Evolutionary conservation across 257 asterid species (phyloP).

Genomic region (Solanum peruvianum): DNA sequence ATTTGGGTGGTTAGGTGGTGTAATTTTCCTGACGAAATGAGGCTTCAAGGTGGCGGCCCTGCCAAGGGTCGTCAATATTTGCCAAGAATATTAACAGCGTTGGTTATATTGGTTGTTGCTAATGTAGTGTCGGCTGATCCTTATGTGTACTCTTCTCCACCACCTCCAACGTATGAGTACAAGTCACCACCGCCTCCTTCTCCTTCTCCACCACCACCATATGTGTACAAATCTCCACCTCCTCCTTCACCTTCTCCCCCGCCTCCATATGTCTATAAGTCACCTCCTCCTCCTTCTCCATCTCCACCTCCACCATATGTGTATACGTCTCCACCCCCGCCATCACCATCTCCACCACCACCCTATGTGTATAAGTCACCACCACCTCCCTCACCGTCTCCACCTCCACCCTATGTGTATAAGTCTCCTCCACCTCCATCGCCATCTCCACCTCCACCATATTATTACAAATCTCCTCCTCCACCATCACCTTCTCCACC

Average conservation of each 20-base stretch:
- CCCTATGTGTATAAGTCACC: background rate
- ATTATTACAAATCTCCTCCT: background rate
- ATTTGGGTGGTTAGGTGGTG: conserved; percentile 8
- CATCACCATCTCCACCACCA: background rate
- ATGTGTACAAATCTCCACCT: background rate
- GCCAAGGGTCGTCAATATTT: conserved; percentile 12
- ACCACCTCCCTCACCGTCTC: background rate
- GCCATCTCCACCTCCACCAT: background rate
- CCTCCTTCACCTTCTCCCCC: background rate
- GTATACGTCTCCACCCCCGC: background rate
- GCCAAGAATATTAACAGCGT: conserved; percentile 3
- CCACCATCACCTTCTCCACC: background rate
- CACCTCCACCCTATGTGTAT: background rate
- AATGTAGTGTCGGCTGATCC: background rate
- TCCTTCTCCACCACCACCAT: background rate
- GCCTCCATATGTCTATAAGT: background rate
- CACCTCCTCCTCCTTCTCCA: background rate
- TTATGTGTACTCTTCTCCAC: background rate
- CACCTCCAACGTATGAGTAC: background rate
- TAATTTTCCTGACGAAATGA: conserved; percentile 23
- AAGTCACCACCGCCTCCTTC: background rate
- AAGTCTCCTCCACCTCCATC: background rate
- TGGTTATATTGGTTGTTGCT: background rate
- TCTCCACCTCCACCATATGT: background rate
- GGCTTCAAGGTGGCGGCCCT: conserved; percentile 22